phyloP scores from a whole-genome alignment of 441 rosid genomes.

The Adansonia madagascariensis region DNA sequence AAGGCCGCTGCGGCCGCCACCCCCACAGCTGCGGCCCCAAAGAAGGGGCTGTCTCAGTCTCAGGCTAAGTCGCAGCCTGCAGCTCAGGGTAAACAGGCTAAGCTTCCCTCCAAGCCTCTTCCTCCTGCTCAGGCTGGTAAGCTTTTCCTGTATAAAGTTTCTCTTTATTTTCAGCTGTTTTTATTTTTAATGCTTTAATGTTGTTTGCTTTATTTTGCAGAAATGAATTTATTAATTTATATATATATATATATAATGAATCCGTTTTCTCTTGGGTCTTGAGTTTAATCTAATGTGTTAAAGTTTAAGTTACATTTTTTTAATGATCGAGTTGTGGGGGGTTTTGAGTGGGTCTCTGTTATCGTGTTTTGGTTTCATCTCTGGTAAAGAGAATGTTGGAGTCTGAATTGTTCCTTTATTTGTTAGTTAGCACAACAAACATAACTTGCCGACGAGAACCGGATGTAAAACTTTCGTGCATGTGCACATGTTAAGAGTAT shows the following conservation, averaged over 20 bases:
- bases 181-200: no score
- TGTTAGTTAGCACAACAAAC: background rate
- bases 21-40: background rate
- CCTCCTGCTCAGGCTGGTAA: conserved; percentile 40
- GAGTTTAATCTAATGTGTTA: background rate
- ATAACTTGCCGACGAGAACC: background rate
- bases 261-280: background rate
- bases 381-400: background rate
- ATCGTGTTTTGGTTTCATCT: background rate
- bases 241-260: no score
- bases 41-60: conserved; percentile 20
- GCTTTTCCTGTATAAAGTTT: background rate
- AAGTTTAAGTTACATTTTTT: background rate
- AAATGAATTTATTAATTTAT: no score
- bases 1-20: background rate
- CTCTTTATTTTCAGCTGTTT: background rate
- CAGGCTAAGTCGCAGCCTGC: conserved; percentile 14
- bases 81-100: conserved; percentile 19
- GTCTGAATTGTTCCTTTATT: background rate
- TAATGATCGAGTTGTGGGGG: background rate
- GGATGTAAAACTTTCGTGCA: background rate
- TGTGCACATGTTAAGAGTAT: background rate
- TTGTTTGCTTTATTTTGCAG: no score
- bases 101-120: conserved; percentile 37
- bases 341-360: background rate